phyloP scores from a whole-genome alignment of 2,329 filamentous ascomycete genomes.

The Mariannaea elegans region DNA sequence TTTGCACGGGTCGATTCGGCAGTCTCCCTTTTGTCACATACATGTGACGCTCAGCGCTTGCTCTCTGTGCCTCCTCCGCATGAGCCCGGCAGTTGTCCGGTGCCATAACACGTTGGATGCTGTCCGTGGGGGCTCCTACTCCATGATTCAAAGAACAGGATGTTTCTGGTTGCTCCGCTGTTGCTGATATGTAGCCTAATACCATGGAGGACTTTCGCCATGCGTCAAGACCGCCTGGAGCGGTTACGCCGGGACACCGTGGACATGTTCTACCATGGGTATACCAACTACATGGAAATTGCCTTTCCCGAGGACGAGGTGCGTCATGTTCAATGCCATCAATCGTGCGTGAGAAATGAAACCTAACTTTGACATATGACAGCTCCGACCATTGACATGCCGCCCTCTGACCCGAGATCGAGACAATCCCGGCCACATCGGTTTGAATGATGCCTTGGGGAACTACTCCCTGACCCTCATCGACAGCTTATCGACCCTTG shows the following conservation, averaged over 20 bases:
- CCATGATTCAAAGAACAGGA: conserved; percentile 38
- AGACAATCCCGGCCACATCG: conserved; percentile 80
- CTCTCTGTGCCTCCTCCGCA: conserved; percentile 28
- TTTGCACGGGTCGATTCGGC: conserved; percentile 26
- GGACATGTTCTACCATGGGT: conserved; percentile 96
- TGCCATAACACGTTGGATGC: conserved; percentile 31
- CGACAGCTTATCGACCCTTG: conserved; percentile 92
- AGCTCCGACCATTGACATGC: conserved; percentile 88
- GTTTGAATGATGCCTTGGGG: conserved; percentile 92
- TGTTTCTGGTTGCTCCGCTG: conserved; percentile 38
- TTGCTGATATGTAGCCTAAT: conserved; percentile 44
- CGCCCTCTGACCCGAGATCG: conserved; percentile 84
- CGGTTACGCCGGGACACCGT: conserved; percentile 68
- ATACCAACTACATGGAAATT: conserved; percentile 90
- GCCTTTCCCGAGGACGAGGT: conserved; percentile 96
- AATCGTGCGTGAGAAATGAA: conserved; percentile 8
- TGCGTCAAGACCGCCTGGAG: conserved; percentile 64
- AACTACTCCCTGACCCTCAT: conserved; percentile 97
- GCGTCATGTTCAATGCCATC: background rate
- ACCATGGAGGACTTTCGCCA: conserved; percentile 57
- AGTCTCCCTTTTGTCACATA: conserved; percentile 1
- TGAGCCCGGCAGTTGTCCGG: conserved; percentile 37
- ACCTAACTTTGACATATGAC: conserved; percentile 30
- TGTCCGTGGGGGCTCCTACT: conserved; percentile 23
- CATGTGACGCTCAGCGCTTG: conserved; percentile 13